Conservation (phyloP, 306 rosid species). For the Castanea crenata region DNA sequence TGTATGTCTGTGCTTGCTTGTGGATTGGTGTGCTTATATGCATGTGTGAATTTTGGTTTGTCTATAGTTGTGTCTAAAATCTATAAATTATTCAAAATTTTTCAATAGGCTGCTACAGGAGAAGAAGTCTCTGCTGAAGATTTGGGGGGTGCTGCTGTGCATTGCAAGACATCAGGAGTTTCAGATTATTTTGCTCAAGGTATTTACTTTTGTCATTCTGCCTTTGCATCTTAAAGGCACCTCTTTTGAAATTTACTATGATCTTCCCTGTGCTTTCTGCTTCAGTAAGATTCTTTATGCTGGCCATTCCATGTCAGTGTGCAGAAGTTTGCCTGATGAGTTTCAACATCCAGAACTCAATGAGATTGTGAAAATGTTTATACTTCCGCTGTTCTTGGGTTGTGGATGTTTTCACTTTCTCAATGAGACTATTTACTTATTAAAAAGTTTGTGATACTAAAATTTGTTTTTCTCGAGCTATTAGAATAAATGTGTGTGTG, state of each 20-base stretch:
- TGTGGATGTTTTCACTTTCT: too few species aligned
- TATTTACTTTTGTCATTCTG: conserved; percentile 21
- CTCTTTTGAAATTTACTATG: neutral
- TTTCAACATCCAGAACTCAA: neutral
- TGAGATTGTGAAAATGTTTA: too few species aligned
- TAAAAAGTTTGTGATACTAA: neutral
- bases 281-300: neutral
- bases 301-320: neutral
- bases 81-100: conserved; percentile 19
- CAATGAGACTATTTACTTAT: too few species aligned
- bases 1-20: neutral
- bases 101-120: conserved; percentile 91
- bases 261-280: neutral
- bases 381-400: too few species aligned
- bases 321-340: neutral
- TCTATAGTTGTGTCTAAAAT: conserved; percentile 17
- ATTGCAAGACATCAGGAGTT: conserved; percentile 95
- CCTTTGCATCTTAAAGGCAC: neutral
- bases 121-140: conserved; percentile 96
- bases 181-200: conserved; percentile 98
- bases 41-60: neutral
- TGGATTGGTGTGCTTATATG: conserved; percentile 9
- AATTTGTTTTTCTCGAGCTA: neutral
- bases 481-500: neutral
- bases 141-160: conserved; percentile 86